phyloP scores from a whole-genome alignment of 2,329 filamentous ascomycete genomes.

The Penicillium expansum region DNA sequence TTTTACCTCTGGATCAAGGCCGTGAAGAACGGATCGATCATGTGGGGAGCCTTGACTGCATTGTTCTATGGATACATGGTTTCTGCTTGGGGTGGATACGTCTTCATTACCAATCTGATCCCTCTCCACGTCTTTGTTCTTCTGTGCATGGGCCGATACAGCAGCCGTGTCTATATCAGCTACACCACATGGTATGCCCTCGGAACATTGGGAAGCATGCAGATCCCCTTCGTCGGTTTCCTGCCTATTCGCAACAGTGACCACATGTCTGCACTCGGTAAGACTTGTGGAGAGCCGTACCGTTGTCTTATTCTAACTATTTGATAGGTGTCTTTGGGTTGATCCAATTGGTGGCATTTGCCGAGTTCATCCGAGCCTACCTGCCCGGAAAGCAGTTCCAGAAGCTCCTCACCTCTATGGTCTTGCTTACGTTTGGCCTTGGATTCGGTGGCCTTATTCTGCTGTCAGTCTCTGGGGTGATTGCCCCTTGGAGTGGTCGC shows the following conservation, averaged over 20 bases:
- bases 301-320: slow-evolving; percentile 20
- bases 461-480: slow-evolving; percentile 82
- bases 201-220: slow-evolving; percentile 95
- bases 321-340: slow-evolving; percentile 83
- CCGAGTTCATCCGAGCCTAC: slow-evolving; percentile 84
- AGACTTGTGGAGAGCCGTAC: slow-evolving; percentile 29
- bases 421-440: slow-evolving; percentile 70
- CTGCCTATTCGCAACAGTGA: slow-evolving; percentile 94
- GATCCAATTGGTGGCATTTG: slow-evolving; percentile 86
- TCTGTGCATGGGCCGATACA: slow-evolving; percentile 95
- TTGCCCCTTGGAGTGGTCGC: slow-evolving; percentile 95
- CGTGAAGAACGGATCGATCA: slow-evolving; percentile 90
- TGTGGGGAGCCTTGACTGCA: slow-evolving; percentile 92
- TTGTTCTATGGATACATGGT: slow-evolving; percentile 99
- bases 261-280: slow-evolving; percentile 95
- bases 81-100: slow-evolving; percentile 98
- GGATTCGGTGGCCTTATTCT: slow-evolving; percentile 73
- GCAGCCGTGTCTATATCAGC: slow-evolving; percentile 87
- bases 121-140: slow-evolving; percentile 92
- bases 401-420: slow-evolving; percentile 74
- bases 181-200: slow-evolving; percentile 98
- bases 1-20: slow-evolving; percentile 99
- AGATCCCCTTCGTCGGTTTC: slow-evolving; percentile 98
- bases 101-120: slow-evolving; percentile 97
- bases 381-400: slow-evolving; percentile 92